Conservation (phyloP, 305 asterid species). For the Solanum aculeatissimum region DNA sequence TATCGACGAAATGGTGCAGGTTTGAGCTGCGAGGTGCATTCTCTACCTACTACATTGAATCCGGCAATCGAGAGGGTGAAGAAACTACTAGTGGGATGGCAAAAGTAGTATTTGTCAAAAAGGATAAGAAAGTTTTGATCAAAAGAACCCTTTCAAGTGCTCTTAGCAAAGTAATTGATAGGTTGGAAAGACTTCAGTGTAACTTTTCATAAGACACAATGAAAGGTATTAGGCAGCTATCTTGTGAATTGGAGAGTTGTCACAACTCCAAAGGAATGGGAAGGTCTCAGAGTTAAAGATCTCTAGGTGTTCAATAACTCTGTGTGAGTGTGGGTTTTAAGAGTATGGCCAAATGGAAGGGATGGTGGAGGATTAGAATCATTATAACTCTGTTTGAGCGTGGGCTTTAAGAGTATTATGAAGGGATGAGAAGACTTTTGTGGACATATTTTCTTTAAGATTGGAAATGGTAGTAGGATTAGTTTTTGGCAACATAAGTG, state of each 20-base stretch:
- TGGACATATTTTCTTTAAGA: neutral
- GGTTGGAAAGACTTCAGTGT: neutral
- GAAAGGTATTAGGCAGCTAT: neutral
- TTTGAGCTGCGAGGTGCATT: neutral
- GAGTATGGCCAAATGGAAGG: neutral
- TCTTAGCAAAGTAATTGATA: neutral
- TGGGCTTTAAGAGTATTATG: neutral
- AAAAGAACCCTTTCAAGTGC: neutral
- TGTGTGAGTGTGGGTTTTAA: too few relatives aligned
- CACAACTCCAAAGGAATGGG: neutral
- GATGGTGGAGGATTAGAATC: neutral
- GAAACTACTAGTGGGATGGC: neutral
- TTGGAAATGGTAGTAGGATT: neutral
- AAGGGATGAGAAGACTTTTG: neutral
- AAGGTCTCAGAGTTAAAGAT: neutral
- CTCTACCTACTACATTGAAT: neutral
- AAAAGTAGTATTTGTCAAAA: neutral
- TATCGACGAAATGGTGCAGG: neutral
- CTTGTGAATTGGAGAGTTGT: neutral
- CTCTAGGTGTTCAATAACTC: neutral
- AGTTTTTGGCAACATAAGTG: neutral
- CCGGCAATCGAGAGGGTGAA: neutral
- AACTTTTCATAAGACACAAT: neutral
- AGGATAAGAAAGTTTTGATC: neutral
- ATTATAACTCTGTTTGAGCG: neutral